These are phyloP conservation scores for Microsporum ferrugineum DNA, from an alignment of 2,329 filamentous ascomycete genomes.

Conservation along the genomic window DNA sequence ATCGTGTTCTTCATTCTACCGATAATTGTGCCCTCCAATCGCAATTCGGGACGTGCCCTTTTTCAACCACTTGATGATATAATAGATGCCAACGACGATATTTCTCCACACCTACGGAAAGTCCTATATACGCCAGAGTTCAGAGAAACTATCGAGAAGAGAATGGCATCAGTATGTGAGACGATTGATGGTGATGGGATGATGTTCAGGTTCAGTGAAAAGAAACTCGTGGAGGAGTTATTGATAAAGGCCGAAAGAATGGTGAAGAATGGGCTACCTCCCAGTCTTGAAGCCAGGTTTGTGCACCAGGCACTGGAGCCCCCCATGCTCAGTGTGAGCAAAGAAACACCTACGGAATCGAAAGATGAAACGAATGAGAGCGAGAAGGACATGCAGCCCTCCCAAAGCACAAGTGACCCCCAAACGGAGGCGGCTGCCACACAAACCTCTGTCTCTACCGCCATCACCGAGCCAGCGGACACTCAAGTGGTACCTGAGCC, in stretches of 20 bases:
- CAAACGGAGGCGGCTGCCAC: slow-evolving; percentile 23
- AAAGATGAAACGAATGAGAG: slow-evolving; percentile 18
- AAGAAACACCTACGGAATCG: slow-evolving; percentile 21
- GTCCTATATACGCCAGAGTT: slow-evolving; percentile 31
- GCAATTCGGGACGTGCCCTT: slow-evolving; percentile 23
- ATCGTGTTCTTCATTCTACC: slow-evolving; percentile 74
- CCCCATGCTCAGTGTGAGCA: slow-evolving; percentile 57
- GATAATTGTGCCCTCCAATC: slow-evolving; percentile 45
- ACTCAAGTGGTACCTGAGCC: slow-evolving; percentile 22
- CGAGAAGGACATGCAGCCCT: slow-evolving; percentile 12
- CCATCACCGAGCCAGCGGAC: slow-evolving; percentile 5
- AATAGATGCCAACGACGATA: slow-evolving; percentile 34
- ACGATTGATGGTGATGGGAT: slow-evolving; percentile 70
- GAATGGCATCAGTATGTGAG: slow-evolving; percentile 65
- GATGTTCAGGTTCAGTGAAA: slow-evolving; percentile 69
- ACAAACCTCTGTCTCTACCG: slow-evolving; percentile 2
- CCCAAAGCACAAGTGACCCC: slow-evolving; percentile 25
- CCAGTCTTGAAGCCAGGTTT: slow-evolving; percentile 76
- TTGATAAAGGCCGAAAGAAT: slow-evolving; percentile 61
- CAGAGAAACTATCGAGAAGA: slow-evolving; percentile 45
- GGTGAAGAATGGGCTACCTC: slow-evolving; percentile 54
- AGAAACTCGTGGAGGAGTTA: slow-evolving; percentile 56
- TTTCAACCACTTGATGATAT: slow-evolving; percentile 42
- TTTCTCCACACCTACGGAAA: slow-evolving; percentile 32
- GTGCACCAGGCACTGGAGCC: slow-evolving; percentile 63